Percentiles rank a stretch among this genome's conserved stretches.
phyloP scores from a whole-genome alignment of 768 basidiomycete species.

The Suillus discolor region DNA sequence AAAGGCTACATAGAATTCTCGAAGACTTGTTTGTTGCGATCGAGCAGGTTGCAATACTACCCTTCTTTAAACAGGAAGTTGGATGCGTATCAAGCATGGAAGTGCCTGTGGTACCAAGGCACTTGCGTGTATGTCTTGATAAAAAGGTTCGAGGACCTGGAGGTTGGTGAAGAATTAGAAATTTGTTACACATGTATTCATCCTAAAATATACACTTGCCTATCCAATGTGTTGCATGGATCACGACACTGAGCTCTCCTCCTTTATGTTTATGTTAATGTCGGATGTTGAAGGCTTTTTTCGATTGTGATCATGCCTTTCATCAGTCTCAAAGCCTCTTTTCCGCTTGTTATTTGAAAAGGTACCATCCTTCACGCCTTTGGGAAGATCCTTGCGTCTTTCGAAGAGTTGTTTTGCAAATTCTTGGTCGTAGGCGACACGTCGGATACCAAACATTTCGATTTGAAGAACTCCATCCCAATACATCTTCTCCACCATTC shows the following conservation, averaged over 20 bases:
- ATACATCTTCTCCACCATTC: conserved; percentile 32
- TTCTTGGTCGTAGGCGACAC: conserved; percentile 20
- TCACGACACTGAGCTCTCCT: background rate
- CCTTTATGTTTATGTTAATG: background rate
- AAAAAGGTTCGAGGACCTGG: conserved; percentile 43
- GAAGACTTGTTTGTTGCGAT: conserved; percentile 79
- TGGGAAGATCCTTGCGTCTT: conserved; percentile 1
- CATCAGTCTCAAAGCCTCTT: background rate
- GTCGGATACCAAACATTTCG: conserved; percentile 27
- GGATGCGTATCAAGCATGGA: conserved; percentile 3
- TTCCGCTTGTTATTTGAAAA: background rate
- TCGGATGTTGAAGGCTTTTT: background rate
- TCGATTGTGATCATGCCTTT: no score
- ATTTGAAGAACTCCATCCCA: conserved; percentile 30
- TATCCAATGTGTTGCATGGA: background rate
- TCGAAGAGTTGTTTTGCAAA: conserved; percentile 19
- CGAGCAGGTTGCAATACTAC: conserved; percentile 65
- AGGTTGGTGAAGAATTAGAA: conserved; percentile 9
- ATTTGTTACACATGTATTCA: background rate
- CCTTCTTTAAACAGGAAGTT: conserved; percentile 44
- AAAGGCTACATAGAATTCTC: conserved; percentile 77
- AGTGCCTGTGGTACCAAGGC: conserved; percentile 50
- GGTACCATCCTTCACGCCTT: background rate
- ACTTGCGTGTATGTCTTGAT: conserved; percentile 72
- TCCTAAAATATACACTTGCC: background rate